phyloP scores from a whole-genome alignment of 306 rosid genomes.

The Quercus glauca region DNA sequence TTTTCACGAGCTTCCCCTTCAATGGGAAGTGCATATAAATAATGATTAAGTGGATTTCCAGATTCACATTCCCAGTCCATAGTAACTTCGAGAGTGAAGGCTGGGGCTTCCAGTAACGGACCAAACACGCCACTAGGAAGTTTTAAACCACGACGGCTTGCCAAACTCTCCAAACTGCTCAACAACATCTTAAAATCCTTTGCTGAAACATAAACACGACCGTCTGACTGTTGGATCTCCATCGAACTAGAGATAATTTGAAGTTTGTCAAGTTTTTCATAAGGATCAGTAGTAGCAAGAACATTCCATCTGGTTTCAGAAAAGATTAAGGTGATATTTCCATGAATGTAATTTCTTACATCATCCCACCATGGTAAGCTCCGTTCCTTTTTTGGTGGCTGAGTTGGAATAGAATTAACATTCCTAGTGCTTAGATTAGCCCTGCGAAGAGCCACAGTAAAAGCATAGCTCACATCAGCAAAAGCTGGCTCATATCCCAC shows the following conservation, averaged over 20 bases:
- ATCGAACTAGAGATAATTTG: conserved; percentile 58
- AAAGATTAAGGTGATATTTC: conserved; percentile 63
- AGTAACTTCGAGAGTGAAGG: conserved; percentile 73
- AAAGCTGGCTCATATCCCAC: conserved; percentile 94
- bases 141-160: conserved; percentile 66
- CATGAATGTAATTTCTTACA: conserved; percentile 92
- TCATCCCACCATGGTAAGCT: conserved; percentile 99
- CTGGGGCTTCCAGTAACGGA: conserved; percentile 77
- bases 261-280: conserved; percentile 91
- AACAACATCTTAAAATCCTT: conserved; percentile 67
- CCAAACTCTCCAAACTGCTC: conserved; percentile 97
- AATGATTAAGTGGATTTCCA: conserved; percentile 86
- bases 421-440: conserved; percentile 79
- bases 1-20: conserved; percentile 80
- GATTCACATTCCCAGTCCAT: conserved; percentile 99
- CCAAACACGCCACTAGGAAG: conserved; percentile 72
- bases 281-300: conserved; percentile 91
- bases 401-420: conserved; percentile 44
- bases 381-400: conserved; percentile 79
- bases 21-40: conserved; percentile 77
- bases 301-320: conserved; percentile 73
- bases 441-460: conserved; percentile 94
- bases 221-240: conserved; percentile 93
- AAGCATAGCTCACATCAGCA: conserved; percentile 93
- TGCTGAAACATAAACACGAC: conserved; percentile 69